phyloP scores from a whole-genome alignment of 306 rosid species.

The Cucurbita argyrosperma region DNA sequence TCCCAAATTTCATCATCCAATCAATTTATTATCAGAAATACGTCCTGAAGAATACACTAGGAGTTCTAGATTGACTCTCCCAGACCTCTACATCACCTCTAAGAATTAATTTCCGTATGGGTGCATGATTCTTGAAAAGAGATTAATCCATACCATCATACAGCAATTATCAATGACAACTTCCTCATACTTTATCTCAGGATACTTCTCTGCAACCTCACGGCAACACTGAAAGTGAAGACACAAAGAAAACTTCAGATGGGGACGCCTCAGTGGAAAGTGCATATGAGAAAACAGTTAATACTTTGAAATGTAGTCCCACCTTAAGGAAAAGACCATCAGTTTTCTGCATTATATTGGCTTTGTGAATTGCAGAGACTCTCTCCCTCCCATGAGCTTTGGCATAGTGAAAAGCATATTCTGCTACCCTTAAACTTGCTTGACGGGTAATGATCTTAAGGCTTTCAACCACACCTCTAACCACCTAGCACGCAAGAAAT shows the following conservation, averaged over 20 bases:
- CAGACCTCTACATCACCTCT: background rate
- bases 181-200: slow-evolving; percentile 87
- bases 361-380: slow-evolving; percentile 98
- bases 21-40: background rate
- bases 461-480: slow-evolving; percentile 98
- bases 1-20: background rate
- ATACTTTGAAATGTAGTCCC: background rate
- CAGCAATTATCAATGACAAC: slow-evolving; percentile 97
- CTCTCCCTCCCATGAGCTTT: slow-evolving; percentile 83
- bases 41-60: background rate
- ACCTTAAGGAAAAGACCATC: slow-evolving; percentile 87
- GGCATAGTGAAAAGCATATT: slow-evolving; percentile 97
- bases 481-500: slow-evolving; percentile 48
- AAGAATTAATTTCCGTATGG: background rate
- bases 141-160: slow-evolving; percentile 64
- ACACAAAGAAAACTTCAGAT: slow-evolving; percentile 6
- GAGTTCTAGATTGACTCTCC: background rate
- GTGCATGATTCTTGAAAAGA: background rate
- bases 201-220: slow-evolving; percentile 95
- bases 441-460: slow-evolving; percentile 95
- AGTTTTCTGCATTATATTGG: slow-evolving; percentile 97
- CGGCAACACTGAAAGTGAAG: slow-evolving; percentile 71
- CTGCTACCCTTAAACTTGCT: slow-evolving; percentile 97
- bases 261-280: background rate
- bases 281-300: background rate